phyloP scores from a whole-genome alignment of 352 stramenopile genomes.

The Phytophthora macrochlamydospora region DNA sequence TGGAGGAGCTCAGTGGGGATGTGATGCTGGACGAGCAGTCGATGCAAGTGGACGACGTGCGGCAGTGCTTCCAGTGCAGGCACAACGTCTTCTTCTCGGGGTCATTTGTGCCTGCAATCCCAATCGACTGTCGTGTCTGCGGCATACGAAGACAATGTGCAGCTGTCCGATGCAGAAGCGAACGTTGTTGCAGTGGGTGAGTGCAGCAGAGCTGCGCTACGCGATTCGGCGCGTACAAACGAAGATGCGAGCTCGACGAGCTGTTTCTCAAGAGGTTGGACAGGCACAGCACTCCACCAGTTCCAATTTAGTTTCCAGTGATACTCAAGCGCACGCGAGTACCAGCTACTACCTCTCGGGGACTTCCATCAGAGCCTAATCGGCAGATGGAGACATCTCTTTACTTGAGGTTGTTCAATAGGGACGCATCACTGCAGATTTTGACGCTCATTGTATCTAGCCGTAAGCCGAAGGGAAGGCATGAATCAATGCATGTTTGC shows the following conservation, averaged over 20 bases:
- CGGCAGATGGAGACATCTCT: background rate
- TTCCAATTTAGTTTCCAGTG: background rate
- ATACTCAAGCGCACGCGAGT: background rate
- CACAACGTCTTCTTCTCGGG: conserved; percentile 85
- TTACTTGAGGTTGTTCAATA: background rate
- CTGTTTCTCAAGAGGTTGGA: background rate
- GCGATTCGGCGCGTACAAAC: conserved; percentile 73
- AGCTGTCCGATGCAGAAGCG: conserved; percentile 56
- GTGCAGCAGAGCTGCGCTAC: conserved; percentile 61
- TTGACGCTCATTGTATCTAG: background rate
- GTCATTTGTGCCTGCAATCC: conserved; percentile 73
- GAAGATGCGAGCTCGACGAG: conserved; percentile 56
- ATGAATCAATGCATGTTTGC: too few relatives aligned
- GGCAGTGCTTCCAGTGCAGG: conserved; percentile 71
- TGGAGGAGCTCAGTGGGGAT: conserved; percentile 69
- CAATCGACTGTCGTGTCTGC: conserved; percentile 61
- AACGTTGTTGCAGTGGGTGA: conserved; percentile 73
- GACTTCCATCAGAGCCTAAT: conserved; percentile 13
- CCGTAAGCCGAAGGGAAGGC: background rate
- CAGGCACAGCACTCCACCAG: background rate
- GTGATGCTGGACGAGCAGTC: conserved; percentile 74
- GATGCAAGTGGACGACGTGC: conserved; percentile 75
- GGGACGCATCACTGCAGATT: background rate
- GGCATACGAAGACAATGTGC: conserved; percentile 72
- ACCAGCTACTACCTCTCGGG: conserved; percentile 9